Conservation (phyloP, 345 rosid species). For the Excoecaria cochinchinensis region DNA sequence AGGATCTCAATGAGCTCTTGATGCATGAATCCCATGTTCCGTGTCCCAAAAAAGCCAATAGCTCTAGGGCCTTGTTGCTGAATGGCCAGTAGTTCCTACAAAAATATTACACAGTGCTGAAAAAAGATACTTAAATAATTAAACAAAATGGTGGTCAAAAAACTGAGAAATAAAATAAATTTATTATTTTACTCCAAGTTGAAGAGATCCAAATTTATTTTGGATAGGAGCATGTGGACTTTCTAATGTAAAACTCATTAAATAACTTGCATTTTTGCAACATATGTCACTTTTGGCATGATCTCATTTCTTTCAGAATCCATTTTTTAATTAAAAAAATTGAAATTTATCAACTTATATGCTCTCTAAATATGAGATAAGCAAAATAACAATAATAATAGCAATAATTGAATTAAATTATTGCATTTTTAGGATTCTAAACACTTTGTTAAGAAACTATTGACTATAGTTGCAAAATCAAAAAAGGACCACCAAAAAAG, state of each 20-base stretch:
- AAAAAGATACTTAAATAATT: background rate
- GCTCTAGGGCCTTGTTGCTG: slow-evolving; percentile 98
- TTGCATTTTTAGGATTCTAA: too few species aligned
- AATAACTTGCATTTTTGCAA: background rate
- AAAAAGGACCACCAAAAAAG: too few species aligned
- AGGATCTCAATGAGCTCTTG: slow-evolving; percentile 98
- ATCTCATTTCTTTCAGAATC: background rate
- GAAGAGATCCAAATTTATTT: background rate
- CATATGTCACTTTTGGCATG: background rate
- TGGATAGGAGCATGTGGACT: background rate
- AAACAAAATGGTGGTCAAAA: background rate
- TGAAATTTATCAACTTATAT: background rate
- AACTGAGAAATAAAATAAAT: background rate
- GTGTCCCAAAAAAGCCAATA: slow-evolving; percentile 93
- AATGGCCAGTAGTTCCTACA: slow-evolving; percentile 94
- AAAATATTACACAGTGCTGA: background rate
- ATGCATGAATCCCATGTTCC: slow-evolving; percentile 99
- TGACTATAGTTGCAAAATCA: background rate
- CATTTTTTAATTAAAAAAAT: background rate
- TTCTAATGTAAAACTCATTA: background rate
- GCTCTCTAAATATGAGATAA: too few species aligned
- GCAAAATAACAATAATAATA: too few species aligned
- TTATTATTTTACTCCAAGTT: background rate
- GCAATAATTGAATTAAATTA: too few species aligned
- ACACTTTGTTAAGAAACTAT: background rate